Conservation (phyloP, 164 flowering plant species). For the Platanus orientalis region DNA sequence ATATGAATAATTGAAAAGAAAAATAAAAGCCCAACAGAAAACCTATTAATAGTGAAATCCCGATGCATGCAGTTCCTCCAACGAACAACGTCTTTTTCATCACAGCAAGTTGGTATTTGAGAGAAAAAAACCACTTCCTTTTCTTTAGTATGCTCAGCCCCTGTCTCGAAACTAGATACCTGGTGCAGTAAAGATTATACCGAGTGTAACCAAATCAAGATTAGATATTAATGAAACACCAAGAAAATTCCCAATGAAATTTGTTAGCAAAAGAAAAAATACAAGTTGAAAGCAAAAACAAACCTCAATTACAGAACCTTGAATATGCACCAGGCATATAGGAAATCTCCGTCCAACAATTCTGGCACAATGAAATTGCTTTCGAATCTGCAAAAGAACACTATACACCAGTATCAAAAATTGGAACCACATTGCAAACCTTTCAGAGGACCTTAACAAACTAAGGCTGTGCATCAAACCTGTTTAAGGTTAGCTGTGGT, state of each 20-base stretch:
- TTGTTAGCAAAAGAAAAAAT: neutral
- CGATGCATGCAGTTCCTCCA: conserved; percentile 68
- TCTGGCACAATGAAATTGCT: conserved; percentile 30
- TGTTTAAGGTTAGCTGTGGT: conserved; percentile 71
- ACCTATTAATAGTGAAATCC: conserved; percentile 95
- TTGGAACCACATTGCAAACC: neutral
- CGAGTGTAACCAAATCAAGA: neutral
- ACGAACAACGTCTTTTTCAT: conserved; percentile 38
- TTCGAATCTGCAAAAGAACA: conserved; percentile 41
- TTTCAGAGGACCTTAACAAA: neutral
- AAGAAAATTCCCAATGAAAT: neutral
- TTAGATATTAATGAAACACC: neutral
- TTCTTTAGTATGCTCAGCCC: conserved; percentile 21
- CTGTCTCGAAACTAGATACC: conserved; percentile 86
- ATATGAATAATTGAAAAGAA: neutral
- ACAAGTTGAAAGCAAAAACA: conserved; percentile 15
- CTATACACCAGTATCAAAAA: neutral
- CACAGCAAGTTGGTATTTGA: conserved; percentile 38
- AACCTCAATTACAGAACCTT: conserved; percentile 63
- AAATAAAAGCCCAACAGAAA: neutral
- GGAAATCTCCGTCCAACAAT: conserved; percentile 81
- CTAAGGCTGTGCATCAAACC: conserved; percentile 29
- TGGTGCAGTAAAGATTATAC: conserved; percentile 16
- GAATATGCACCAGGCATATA: conserved; percentile 55
- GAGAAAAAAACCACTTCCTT: conserved; percentile 27